Evolutionary conservation across 2,329 filamentous ascomycete genomes (phyloP).

Genomic region (Stemphylium vesicarium): DNA sequence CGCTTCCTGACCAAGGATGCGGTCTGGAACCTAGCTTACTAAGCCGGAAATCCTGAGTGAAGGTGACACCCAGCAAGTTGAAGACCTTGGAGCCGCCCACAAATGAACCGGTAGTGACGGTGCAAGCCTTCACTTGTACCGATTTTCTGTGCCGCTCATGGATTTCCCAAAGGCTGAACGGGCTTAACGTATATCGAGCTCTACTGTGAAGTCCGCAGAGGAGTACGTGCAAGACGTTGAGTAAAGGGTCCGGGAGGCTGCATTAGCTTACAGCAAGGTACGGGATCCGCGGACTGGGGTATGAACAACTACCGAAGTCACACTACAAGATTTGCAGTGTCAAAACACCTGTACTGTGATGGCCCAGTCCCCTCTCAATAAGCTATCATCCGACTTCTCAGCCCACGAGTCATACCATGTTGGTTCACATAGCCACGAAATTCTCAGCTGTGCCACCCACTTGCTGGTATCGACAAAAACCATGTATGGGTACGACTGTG

Average conservation of each 20-base stretch:
- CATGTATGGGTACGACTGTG: not conserved
- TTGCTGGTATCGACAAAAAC: not conserved
- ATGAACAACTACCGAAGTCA: not conserved
- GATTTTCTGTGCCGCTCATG: too few species aligned
- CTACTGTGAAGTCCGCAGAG: not conserved
- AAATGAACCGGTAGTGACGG: too few species aligned
- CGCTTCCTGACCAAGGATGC: not conserved
- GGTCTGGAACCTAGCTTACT: not conserved
- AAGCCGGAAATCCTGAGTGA: not conserved
- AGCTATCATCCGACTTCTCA: not conserved
- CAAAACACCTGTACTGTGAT: not conserved
- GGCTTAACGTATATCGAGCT: not conserved
- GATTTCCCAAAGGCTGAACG: too few species aligned
- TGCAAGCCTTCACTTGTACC: too few species aligned
- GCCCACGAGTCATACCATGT: constrained; percentile 4
- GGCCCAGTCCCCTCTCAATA: not conserved
- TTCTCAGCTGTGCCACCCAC: not conserved
- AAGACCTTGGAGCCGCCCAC: too few species aligned
- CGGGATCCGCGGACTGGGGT: constrained; percentile 1
- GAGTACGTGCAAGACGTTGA: not conserved
- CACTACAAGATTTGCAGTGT: not conserved
- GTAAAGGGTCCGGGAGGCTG: constrained; percentile 5
- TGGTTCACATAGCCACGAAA: not conserved
- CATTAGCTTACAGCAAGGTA: constrained; percentile 5
- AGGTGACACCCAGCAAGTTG: not conserved